Percentiles rank a stretch among this genome's conserved stretches.
These are phyloP conservation scores for Adansonia gregorii DNA, from an alignment of 441 rosid species.

Conservation along the genomic window DNA sequence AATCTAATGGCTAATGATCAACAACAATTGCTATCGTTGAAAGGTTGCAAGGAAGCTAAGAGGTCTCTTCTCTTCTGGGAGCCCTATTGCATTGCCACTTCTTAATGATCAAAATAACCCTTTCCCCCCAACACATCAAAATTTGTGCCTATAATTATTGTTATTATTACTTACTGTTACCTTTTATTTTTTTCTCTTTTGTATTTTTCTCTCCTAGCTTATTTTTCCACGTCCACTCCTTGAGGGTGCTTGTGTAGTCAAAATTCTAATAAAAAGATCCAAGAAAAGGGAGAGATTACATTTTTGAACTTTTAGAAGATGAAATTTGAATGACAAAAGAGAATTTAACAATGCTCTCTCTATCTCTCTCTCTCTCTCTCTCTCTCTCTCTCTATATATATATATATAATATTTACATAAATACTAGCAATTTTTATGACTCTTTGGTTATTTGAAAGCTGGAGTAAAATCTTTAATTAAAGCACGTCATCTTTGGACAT, in stretches of 20 bases:
- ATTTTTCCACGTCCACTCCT: conserved; percentile 38
- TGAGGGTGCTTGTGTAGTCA: conserved; percentile 37
- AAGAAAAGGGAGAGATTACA: conserved; percentile 31
- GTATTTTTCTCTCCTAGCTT: conserved; percentile 29
- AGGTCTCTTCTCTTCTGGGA: conserved; percentile 68
- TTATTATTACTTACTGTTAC: conserved; percentile 14
- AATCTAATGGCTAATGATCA: conserved; percentile 30
- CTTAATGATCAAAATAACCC: conserved; percentile 32
- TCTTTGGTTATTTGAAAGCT: conserved; percentile 19
- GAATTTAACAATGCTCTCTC: conserved; percentile 6
- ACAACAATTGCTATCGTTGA: conserved; percentile 34
- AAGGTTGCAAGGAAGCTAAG: conserved; percentile 72
- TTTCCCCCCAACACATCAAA: background rate
- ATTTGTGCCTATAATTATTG: conserved; percentile 19
- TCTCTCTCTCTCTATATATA: too few relatives aligned
- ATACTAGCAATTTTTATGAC: background rate
- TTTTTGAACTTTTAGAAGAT: conserved; percentile 16
- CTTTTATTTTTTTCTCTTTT: background rate
- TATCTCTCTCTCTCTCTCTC: too few relatives aligned
- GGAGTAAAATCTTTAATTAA: conserved; percentile 26
- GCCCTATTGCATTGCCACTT: conserved; percentile 76
- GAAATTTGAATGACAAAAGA: conserved; percentile 18
- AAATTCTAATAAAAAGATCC: conserved; percentile 34
- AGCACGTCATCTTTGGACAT: conserved; percentile 40
- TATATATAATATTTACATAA: background rate